A percentile compares a stretch with the other conserved stretches of the same genome.
Conservation (phyloP, 1,284 basidiomycete species). For the Cutaneotrichosporon cutaneum region DNA sequence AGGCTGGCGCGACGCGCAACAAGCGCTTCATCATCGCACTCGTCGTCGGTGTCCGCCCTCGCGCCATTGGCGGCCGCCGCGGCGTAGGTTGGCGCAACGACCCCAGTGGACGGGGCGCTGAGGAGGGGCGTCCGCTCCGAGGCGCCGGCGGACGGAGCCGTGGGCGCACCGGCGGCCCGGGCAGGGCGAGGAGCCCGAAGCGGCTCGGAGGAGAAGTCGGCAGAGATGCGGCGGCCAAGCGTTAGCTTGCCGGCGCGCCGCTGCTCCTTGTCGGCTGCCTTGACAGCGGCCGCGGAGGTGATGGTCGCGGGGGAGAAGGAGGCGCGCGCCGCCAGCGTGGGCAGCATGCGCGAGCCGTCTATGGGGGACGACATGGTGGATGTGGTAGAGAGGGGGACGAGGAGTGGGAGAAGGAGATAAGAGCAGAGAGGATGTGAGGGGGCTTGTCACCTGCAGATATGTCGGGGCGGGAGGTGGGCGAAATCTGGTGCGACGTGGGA, state of each 20-base stretch:
- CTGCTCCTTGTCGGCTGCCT: neutral
- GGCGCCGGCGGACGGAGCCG: neutral
- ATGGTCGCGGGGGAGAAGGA: neutral
- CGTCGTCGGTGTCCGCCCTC: neutral
- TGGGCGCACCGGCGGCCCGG: neutral
- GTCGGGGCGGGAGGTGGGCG: neutral
- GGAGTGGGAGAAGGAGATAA: neutral
- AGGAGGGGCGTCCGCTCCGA: constrained; percentile 11
- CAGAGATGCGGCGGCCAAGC: constrained; percentile 1
- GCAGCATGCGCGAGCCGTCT: constrained; percentile 7
- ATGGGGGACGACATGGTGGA: constrained; percentile 4
- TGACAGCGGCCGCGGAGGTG: neutral
- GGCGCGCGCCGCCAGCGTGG: constrained; percentile 1
- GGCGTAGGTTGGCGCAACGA: neutral
- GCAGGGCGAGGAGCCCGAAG: neutral
- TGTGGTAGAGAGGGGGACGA: neutral
- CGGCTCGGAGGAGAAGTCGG: neutral
- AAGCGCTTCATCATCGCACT: neutral
- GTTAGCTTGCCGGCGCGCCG: neutral
- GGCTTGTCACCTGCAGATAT: neutral
- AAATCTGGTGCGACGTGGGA: neutral
- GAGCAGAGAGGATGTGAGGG: neutral
- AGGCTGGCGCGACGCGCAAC: neutral
- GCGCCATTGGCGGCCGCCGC: neutral
- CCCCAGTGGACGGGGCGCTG: neutral